These are phyloP conservation scores for Quercus mongolica DNA, from an alignment of 306 rosid species.

Conservation along the genomic window DNA sequence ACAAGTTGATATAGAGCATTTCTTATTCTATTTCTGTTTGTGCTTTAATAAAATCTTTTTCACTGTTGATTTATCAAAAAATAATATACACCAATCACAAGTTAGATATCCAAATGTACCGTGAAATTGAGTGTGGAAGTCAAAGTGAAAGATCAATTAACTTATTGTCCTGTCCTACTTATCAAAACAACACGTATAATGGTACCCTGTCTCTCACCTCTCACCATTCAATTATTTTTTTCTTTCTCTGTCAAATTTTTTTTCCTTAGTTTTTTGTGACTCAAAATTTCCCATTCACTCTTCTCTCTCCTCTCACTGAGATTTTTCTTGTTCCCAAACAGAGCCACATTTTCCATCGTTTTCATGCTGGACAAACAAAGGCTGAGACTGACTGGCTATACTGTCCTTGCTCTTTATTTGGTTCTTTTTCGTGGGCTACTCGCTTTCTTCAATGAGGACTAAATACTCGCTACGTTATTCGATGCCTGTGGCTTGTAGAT, in stretches of 20 bases:
- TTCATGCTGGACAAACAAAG: background rate
- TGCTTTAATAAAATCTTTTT: no score
- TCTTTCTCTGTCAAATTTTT: no score
- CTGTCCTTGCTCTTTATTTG: background rate
- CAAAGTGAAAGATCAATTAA: no score
- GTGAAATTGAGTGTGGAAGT: no score
- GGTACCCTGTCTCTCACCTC: background rate
- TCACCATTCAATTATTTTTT: background rate
- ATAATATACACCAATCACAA: no score
- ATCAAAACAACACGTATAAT: background rate
- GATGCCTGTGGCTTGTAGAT: background rate
- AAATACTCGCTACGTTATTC: background rate
- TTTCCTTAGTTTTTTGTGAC: no score
- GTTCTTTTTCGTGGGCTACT: background rate
- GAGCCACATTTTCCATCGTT: no score
- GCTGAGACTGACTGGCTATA: background rate
- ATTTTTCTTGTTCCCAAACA: no score
- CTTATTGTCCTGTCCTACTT: background rate
- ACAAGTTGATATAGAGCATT: no score
- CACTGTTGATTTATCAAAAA: no score
- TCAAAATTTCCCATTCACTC: background rate
- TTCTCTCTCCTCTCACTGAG: background rate
- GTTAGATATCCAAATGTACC: no score
- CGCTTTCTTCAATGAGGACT: background rate
- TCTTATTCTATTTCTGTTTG: no score